Conservation (phyloP, 192 early-diverging fungal genomes). For the Obelidium mucronatum region DNA sequence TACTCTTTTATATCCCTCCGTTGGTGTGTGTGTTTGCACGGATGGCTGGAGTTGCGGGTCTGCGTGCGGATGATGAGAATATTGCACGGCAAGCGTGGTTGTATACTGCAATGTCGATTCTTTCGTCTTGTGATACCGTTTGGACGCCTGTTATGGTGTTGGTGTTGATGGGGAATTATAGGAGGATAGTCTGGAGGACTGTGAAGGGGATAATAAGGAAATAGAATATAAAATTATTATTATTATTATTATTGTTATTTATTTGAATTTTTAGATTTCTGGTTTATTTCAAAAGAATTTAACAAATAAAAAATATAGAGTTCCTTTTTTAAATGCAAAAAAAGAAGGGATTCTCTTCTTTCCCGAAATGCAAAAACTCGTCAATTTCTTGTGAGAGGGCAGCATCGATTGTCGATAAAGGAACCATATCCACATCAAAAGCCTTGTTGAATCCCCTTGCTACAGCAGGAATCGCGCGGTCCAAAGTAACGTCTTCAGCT, state of each 20-base stretch:
- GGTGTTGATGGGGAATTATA: neutral
- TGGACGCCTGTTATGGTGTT: neutral
- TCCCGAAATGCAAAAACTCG: conserved; percentile 1
- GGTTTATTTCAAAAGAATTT: neutral
- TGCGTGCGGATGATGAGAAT: neutral
- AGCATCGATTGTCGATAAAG: conserved; percentile 44
- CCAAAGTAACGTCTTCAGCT: conserved; percentile 43
- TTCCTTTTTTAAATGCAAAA: neutral
- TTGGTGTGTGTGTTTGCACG: conserved; percentile 1
- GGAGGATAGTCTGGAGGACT: neutral
- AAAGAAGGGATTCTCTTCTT: neutral
- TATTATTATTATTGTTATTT: too few relatives aligned
- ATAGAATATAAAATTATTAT: neutral
- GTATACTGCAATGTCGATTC: neutral
- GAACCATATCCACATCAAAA: conserved; percentile 51
- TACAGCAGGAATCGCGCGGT: conserved; percentile 62
- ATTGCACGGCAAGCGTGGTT: neutral
- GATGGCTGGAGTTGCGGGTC: neutral
- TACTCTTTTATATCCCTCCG: conserved; percentile 6
- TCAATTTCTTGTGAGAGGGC: conserved; percentile 46
- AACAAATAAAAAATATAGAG: neutral
- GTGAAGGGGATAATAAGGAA: neutral
- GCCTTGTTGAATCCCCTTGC: conserved; percentile 54
- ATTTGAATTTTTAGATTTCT: neutral
- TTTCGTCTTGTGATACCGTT: neutral